Conservation (phyloP, 169 alveolate genomes). For the Plasmodium sp. region DNA sequence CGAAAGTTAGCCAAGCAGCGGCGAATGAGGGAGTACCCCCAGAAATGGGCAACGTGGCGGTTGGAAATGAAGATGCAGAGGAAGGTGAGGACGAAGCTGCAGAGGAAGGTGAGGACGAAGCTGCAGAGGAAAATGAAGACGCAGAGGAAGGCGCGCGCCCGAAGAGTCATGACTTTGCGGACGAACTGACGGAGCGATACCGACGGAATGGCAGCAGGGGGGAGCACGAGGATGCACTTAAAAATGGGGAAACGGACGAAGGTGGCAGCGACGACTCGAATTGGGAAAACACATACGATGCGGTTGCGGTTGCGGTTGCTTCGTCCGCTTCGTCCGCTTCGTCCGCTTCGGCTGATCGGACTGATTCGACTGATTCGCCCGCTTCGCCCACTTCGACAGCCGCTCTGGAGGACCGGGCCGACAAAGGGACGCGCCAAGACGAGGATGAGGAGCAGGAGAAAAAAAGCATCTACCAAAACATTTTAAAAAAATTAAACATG, state of each 20-base stretch:
- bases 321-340: neutral
- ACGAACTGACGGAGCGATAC: neutral
- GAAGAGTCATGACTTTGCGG: neutral
- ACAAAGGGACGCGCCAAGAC: neutral
- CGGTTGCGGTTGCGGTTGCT: neutral
- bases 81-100: neutral
- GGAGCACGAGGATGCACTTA: neutral
- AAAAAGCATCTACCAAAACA: constrained; percentile 20
- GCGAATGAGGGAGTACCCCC: neutral
- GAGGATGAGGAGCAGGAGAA: neutral
- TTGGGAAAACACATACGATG: neutral
- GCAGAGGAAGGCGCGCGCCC: neutral
- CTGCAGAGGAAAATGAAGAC: neutral
- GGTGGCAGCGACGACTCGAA: neutral
- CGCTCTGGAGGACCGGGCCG: neutral
- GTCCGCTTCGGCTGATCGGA: neutral
- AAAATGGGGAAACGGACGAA: neutral
- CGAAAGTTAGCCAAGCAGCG: neutral
- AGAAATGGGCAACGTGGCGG: neutral
- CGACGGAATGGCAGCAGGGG: neutral
- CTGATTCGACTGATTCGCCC: neutral
- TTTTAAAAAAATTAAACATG: constrained; percentile 52
- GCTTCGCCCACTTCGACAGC: neutral
- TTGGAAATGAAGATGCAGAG: neutral
- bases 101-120: neutral